phyloP scores from a whole-genome alignment of 139 green algal species.

The Micractinium sp. region DNA sequence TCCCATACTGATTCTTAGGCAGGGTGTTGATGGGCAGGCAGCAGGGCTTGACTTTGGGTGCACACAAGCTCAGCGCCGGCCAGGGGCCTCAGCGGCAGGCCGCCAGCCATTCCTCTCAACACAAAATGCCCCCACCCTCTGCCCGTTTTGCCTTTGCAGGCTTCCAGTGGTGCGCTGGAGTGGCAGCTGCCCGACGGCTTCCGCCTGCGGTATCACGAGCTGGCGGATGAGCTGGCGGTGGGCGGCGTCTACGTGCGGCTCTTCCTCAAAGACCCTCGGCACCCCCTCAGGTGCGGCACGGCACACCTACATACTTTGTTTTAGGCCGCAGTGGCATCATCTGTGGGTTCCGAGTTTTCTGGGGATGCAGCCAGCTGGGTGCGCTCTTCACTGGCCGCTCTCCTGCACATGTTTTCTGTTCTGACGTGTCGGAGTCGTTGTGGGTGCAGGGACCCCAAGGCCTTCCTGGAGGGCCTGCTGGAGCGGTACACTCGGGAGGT shows the following conservation, averaged over 20 bases:
- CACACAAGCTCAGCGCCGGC: no score
- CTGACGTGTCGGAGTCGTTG: neutral
- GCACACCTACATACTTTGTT: no score
- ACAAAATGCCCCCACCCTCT: no score
- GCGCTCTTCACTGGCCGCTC: no score
- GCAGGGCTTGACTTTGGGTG: neutral
- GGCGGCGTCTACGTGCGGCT: slow-evolving; percentile 92
- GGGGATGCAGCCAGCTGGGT: neutral
- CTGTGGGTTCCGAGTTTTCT: neutral
- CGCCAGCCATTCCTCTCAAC: no score
- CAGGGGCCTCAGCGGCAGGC: no score
- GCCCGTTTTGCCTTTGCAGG: slow-evolving; percentile 1
- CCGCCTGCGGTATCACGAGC: slow-evolving; percentile 55
- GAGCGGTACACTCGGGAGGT: slow-evolving; percentile 57
- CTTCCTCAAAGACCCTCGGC: slow-evolving; percentile 86
- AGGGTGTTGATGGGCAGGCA: neutral
- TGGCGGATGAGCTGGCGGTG: slow-evolving; percentile 71
- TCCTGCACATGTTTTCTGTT: no score
- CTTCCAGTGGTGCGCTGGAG: slow-evolving; percentile 45
- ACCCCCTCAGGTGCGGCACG: slow-evolving; percentile 64
- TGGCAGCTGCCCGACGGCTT: slow-evolving; percentile 60
- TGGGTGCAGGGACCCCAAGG: slow-evolving; percentile 33
- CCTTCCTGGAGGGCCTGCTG: slow-evolving; percentile 81
- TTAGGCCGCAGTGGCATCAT: no score
- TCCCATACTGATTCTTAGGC: no score